phyloP scores from a whole-genome alignment of 2,329 filamentous ascomycete species.

The Fusarium euwallaceae region DNA sequence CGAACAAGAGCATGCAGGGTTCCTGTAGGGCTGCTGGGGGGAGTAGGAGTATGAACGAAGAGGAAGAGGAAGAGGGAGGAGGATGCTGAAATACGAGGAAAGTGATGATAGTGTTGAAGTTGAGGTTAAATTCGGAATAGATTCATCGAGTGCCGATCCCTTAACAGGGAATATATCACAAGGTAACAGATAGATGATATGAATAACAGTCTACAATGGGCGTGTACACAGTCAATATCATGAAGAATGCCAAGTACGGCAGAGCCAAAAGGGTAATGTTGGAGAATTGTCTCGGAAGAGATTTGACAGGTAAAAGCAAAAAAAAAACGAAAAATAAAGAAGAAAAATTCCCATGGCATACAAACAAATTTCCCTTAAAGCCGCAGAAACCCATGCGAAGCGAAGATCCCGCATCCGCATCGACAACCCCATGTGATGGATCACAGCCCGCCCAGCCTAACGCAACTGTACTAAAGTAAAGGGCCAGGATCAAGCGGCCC shows the following conservation, averaged over 20 bases:
- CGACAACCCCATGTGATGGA: slow-evolving; percentile 26
- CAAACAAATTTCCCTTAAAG: slow-evolving; percentile 9
- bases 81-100: neutral
- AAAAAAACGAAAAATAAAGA: neutral
- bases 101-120: slow-evolving; percentile 7
- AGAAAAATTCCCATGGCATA: neutral
- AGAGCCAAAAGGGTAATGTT: neutral
- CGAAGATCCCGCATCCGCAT: slow-evolving; percentile 19
- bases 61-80: neutral
- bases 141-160: neutral
- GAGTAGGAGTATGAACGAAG: slow-evolving; percentile 11
- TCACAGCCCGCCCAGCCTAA: slow-evolving; percentile 19
- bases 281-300: neutral
- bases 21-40: slow-evolving; percentile 23
- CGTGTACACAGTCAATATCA: too few relatives aligned
- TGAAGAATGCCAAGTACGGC: neutral
- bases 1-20: slow-evolving; percentile 17
- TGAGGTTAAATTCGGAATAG: neutral
- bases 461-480: neutral
- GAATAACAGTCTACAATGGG: neutral
- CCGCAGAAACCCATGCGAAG: slow-evolving; percentile 18
- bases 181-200: neutral
- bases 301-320: slow-evolving; percentile 2
- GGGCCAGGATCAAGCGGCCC: slow-evolving; percentile 10
- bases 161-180: neutral